Conservation (phyloP, 1,139 yeast species). For the Debaryomycetaceae sp. region DNA sequence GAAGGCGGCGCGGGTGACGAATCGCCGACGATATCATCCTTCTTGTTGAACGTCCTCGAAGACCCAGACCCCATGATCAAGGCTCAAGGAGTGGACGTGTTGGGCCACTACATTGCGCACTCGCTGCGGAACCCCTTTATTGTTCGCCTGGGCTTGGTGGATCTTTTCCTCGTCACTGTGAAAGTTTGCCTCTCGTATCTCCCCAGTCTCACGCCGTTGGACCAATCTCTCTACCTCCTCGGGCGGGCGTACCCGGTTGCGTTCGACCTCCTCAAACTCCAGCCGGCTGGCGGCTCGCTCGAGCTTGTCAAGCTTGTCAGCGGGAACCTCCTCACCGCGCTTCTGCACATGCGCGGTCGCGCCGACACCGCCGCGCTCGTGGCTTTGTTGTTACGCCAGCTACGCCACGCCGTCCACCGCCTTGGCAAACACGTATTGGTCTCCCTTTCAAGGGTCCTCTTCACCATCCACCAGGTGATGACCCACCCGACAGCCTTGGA, state of each 20-base stretch:
- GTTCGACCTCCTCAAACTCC: slow-evolving; percentile 11
- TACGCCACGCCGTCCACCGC: slow-evolving; percentile 4
- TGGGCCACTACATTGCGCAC: no score
- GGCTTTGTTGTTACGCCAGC: slow-evolving; percentile 9
- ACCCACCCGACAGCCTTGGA: slow-evolving; percentile 5
- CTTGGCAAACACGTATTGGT: not conserved
- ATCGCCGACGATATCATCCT: slow-evolving; percentile 48
- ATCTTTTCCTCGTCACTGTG: slow-evolving; percentile 38
- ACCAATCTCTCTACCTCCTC: slow-evolving; percentile 19
- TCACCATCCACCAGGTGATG: slow-evolving; percentile 6
- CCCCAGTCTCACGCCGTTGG: slow-evolving; percentile 40
- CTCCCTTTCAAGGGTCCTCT: slow-evolving; percentile 7
- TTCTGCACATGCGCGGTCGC: slow-evolving; percentile 16
- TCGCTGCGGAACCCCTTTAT: slow-evolving; percentile 14
- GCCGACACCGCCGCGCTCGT: slow-evolving; percentile 10
- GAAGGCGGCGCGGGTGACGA: slow-evolving; percentile 13
- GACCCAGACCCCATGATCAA: slow-evolving; percentile 45
- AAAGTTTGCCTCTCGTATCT: slow-evolving; percentile 38
- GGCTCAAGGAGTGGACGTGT: slow-evolving; percentile 36
- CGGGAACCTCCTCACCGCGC: slow-evolving; percentile 18
- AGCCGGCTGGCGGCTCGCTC: slow-evolving; percentile 4
- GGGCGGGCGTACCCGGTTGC: slow-evolving; percentile 22
- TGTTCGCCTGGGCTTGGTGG: slow-evolving; percentile 35
- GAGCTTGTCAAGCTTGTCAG: slow-evolving; percentile 19
- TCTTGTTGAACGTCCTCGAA: slow-evolving; percentile 47